These are phyloP conservation scores for Dipodascus geniculatus DNA, from an alignment of 805 yeast species.

Conservation along the genomic window DNA sequence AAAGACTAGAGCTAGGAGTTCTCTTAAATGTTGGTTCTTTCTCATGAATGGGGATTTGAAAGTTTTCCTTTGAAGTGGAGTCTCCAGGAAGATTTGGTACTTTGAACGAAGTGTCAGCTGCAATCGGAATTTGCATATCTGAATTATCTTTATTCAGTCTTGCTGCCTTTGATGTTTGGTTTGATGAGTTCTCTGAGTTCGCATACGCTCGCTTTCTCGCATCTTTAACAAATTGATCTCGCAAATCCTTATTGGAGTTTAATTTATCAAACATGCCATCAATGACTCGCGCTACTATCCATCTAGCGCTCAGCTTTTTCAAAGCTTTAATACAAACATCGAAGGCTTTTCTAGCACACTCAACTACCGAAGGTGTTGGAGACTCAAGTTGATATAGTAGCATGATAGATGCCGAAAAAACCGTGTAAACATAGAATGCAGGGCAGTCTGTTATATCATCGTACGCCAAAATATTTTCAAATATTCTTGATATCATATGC, in stretches of 20 bases:
- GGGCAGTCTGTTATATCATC: neutral
- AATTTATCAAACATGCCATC: conserved; percentile 37
- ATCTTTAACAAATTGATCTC: conserved; percentile 12
- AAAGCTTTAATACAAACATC: neutral
- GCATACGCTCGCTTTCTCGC: conserved; percentile 1
- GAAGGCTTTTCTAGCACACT: neutral
- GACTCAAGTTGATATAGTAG: neutral
- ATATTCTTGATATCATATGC: neutral
- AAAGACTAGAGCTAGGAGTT: too few species aligned
- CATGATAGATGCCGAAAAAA: neutral
- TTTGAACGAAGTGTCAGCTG: neutral
- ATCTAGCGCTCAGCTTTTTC: neutral
- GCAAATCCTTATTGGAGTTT: conserved; percentile 15
- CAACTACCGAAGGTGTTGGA: neutral
- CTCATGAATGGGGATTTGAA: neutral
- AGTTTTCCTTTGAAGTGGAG: neutral
- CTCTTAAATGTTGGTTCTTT: too few species aligned
- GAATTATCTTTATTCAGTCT: neutral
- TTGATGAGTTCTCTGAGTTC: neutral
- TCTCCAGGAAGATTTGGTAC: neutral
- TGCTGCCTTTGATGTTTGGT: neutral
- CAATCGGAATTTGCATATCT: neutral
- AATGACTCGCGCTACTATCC: conserved; percentile 28
- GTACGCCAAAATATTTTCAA: neutral
- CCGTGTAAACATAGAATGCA: neutral